Base-by-base conservation (phyloP, 1,284 basidiomycete genomes). In the Fomitiporia mediterranea region DNA sequence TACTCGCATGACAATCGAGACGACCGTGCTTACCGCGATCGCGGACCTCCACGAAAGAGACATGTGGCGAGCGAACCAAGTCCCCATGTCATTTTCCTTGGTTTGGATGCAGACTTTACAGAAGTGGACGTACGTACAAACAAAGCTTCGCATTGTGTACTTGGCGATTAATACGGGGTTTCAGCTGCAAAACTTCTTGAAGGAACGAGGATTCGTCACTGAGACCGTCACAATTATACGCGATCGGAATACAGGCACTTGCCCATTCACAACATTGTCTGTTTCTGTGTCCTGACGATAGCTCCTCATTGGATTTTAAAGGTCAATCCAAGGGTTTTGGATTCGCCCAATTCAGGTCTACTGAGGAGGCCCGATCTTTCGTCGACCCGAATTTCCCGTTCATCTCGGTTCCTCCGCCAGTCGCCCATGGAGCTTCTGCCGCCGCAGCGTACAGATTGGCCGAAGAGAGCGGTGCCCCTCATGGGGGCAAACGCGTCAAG, bases 181-280 rank as follows among this genome's bases (percentile, higher is more conserved):
- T 56, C 91, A 84, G 71, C 82, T 95, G 60, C 75, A 81, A 57
- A 80, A 78, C 59, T 60, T 60, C 25, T 43, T 60, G 23, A 60
- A 56, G 35, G 58, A 40, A 42, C 79, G 88, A 67, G 84, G 84
- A 61, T 89, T 82, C 73, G 80, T 74, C 67, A 76, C 89, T 64
- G 88, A 91, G 72, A 87, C 86, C 62, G 89, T 91, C 66, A 95
- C 91, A 65, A 93, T 98, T 63, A 94, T 95, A 70, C 84, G 89
- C 77, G 94, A 97, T 72, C 88, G 89, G 81, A 80, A 82, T 79
- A 86, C 91, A 83, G 92, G 89, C 88, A 91, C 84, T 89, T 87
- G 81, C 83, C 85, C 75, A 79, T 87, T 88, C 81, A 79, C 82
- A 49, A 51, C 48, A 83, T 83, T 70, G 79, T 74, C 73, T 68